These are phyloP conservation scores for Tolypocladium cylindrosporum DNA, from an alignment of 2,329 filamentous ascomycete genomes.

Conservation along the genomic window DNA sequence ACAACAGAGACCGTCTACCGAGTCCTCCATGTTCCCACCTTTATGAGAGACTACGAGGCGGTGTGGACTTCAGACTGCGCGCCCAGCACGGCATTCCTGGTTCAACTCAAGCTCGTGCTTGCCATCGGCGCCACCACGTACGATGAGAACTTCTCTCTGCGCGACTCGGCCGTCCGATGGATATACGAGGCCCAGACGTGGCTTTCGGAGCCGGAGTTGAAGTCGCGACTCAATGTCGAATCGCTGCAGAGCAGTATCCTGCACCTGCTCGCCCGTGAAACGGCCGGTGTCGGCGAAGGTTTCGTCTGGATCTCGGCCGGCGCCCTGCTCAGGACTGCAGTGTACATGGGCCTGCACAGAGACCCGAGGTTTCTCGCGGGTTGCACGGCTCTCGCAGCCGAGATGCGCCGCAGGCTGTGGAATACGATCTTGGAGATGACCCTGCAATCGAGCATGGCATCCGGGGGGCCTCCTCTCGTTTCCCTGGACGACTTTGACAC, in stretches of 20 bases:
- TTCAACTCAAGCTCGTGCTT: constrained; percentile 48
- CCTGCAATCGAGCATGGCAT: constrained; percentile 24
- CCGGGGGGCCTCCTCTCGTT: constrained; percentile 36
- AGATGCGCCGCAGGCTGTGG: constrained; percentile 42
- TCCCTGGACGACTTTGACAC: constrained; percentile 37
- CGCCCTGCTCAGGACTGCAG: constrained; percentile 30
- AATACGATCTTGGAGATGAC: constrained; percentile 39
- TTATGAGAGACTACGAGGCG: constrained; percentile 36
- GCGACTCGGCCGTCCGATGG: constrained; percentile 42
- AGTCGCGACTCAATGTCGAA: constrained; percentile 37
- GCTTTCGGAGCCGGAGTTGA: constrained; percentile 42
- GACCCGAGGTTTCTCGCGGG: constrained; percentile 32
- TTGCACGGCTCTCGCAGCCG: constrained; percentile 23
- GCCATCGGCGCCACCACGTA: constrained; percentile 44
- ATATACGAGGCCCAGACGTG: constrained; percentile 47
- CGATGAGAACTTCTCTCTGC: constrained; percentile 39
- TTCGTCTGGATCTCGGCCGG: constrained; percentile 38
- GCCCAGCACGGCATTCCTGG: constrained; percentile 33
- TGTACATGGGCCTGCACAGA: constrained; percentile 40
- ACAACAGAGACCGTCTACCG: constrained; percentile 37
- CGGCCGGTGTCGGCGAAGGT: constrained; percentile 27
- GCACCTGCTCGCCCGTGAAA: constrained; percentile 31
- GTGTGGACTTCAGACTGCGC: constrained; percentile 29
- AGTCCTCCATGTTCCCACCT: constrained; percentile 41
- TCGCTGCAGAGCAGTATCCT: constrained; percentile 36